Evolutionary conservation across 805 yeast genomes (phyloP), one percentile per base, ranked within the genome.

Genomic region (Kurtzmaniella cleridarum): DNA sequence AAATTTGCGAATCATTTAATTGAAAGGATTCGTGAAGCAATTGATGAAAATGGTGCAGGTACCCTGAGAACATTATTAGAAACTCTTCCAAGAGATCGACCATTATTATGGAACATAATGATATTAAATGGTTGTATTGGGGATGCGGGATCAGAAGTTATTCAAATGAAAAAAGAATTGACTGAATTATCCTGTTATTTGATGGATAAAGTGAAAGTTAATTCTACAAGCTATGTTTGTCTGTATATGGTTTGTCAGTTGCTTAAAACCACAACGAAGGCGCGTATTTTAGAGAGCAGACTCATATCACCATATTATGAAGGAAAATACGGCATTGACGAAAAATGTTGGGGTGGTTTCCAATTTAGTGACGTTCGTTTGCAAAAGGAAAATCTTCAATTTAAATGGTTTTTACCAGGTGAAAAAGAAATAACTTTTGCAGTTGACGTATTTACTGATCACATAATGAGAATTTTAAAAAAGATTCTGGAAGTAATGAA

Each of bases 31-130:
- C 64, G 69, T 28, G 77, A 72, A 27, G 95, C 91, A 53, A 69
- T 91, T 15, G 64, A 64, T 9, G 86, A 81, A 46, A 84, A 90
- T 46, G 84, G 79, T 2, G 97, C 97, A 0, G 98, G 97, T 3
- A 60, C 75, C 1, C 65, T 80, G 0, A 73, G 96, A 55, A 73
- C 78, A 4, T 77, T 82, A 0, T 65, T 73, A 5, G 90, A 84
- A 24, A 69, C 84, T 18, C 69, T 79, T 20, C 85, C 85, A n/a
- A 72, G 89, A 31, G 98, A 93, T 58, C 82, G 81, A 24, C 75
- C 81, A 14, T 61, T 93, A 7, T 78, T 78, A 24, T 78, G 95
- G 78, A 76, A 81, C 51, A 55, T 86, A 26, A 73, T 81, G 3
- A 75, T 88, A 2, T 59, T 90, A 32, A 79, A 81, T 52, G 90